Evolutionary conservation across 257 asterid species (phyloP), one percentile per base, ranked within the genome.

Genomic region (Nicotiana sylvestris): DNA sequence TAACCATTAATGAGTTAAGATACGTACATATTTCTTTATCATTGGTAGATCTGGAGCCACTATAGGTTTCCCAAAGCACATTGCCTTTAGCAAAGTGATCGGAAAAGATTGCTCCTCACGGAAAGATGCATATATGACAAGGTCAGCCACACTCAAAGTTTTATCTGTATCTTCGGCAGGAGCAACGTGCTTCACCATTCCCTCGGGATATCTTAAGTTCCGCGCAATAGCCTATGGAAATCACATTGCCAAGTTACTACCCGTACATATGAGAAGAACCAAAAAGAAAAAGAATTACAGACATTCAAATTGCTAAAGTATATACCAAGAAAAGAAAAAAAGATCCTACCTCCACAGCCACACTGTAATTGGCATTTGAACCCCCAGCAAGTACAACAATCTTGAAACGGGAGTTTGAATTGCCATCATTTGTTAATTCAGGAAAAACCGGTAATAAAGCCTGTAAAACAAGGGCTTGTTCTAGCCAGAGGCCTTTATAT

Each of bases 91-190:
- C 93, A 94, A 88, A 84, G 87, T 86, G 76, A 79, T 90, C 11
- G 98, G 98, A 89, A 96, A 94, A 77, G 92, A 83, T 66, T 85
- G 91, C 82, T 90, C 97, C 56, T 95, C 98, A 1, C 86, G 93
- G 85, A 96, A 93, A 66, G 99, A 91, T 76, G 98, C 93, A 82
- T 95, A 96, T 83, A 96, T 89, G 84, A 93, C 97, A 81, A 93
- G 83, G 89, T 93, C 97, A 77, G 94, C 93, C 60, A 39, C 85
- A 83, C 83, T 84, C 76, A 94, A 88, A 57, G 84, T 81, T 83
- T 46, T 78, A 80, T 92, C 94, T 21, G 81, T 70, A 83, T 85
- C 88, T 82, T 87, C 92, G 51, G 89, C 91, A 18, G 81, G 49
- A 66, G 90, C 81, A 82, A 85, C 80, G 87, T 87, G 92, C 89